phyloP scores from a whole-genome alignment of 805 yeast genomes.

The Candida suzukii region DNA sequence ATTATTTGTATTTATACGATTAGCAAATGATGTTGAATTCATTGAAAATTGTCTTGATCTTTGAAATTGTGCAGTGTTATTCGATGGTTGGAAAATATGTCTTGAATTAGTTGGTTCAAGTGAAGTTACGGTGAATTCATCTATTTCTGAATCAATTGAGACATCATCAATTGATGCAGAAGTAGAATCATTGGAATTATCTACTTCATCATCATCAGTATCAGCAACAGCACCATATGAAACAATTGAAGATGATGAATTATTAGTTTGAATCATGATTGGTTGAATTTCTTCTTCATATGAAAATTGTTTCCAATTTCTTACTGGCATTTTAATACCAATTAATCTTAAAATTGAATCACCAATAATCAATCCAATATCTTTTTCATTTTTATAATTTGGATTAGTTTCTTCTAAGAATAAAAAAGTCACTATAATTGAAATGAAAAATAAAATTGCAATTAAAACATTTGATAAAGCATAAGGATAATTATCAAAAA shows the following conservation, averaged over 20 bases:
- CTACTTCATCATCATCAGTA: neutral
- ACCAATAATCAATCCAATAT: constrained; percentile 39
- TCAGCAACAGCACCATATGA: neutral
- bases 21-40: neutral
- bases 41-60: neutral
- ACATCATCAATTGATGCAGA: neutral
- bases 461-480: constrained; percentile 47
- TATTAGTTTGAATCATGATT: neutral
- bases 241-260: neutral
- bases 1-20: too few species aligned
- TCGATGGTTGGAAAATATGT: neutral
- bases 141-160: neutral
- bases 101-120: neutral
- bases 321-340: constrained; percentile 9
- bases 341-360: constrained; percentile 22
- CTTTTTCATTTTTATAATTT: constrained; percentile 28
- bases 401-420: constrained; percentile 31
- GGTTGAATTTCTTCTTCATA: neutral
- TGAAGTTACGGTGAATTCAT: neutral
- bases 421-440: constrained; percentile 33
- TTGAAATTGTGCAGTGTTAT: neutral
- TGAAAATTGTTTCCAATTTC: constrained; percentile 5
- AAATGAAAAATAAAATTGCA: constrained; percentile 26
- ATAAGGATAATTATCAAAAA: constrained; percentile 35
- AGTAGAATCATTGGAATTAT: too few species aligned